Base-by-base conservation (phyloP, 2,329 filamentous ascomycete genomes). In the Huntiella bhutanensis region DNA sequence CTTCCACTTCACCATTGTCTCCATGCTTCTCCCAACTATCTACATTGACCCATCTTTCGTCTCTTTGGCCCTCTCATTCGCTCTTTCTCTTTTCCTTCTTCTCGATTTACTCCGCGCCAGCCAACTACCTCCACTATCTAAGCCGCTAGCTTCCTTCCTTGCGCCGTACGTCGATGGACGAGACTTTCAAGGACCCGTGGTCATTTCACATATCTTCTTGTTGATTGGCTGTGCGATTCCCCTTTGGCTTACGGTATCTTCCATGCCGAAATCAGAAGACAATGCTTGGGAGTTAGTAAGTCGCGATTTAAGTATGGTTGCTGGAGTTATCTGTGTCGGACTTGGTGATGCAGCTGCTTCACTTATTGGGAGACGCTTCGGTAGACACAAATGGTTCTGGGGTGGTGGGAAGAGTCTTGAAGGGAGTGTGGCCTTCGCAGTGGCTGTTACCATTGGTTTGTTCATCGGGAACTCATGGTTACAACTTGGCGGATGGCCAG, bases 1-100 rank as follows among this genome's bases (percentile, higher is more conserved):
- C 17, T 98, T 98, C 60, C 91, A 98, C 60, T 92, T 92, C 54
- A 94, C 88, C 71, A 96, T 96, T 82, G 88, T 96, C 5, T 77
- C 77, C 47, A 95, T 98, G 84, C 79, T 98, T 47, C 69, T 96
- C 2, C 87, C 91, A 0, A 77, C 83, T 1, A 82, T 80, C 2
- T 95, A 77, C 58, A 65, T 96, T 52, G 91, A 98, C 59, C 88
- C 91, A 1, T 70, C 79, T 36, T 96, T 84, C 60, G 77, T 79
- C 43, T 75, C 82, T 1, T 67, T 98, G 10, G 84, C 86, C 0
- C 68, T 96, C n/a, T 69, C 71, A 0, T 64, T 95, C 32, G 75
- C 86, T 19, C 71, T 98, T 33, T 77, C 82, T 3, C 69, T 92
- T 45, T 98, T 98, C 57, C 67, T 96, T 11, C 68, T 96, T 4